Evolutionary conservation across 2,329 filamentous ascomycete species (phyloP), one percentile per base, ranked within the genome.

Genomic region (Fusarium citri): DNA sequence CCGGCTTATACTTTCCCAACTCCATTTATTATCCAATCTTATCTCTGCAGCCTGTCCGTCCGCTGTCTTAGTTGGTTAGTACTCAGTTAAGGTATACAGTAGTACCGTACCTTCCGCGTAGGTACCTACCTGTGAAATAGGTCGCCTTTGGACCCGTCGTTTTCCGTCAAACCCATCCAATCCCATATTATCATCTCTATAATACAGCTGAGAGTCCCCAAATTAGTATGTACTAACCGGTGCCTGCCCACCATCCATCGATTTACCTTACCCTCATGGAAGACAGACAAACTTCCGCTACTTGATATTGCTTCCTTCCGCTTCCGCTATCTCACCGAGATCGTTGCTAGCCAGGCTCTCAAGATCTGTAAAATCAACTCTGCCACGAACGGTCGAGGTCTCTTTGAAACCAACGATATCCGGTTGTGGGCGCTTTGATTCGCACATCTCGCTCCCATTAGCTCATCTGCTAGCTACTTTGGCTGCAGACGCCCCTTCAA

Each of bases 321-420:
- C 58, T 68, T 63, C 26, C 45, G 57, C 47, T 65, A 45, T 34
- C 40, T 42, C 55, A 55, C 54, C 42, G 34, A 64, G 41, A 59
- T 62, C 61, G 43, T 51, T 63, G 57, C 59, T 51, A 55, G 15
- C n/a, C 42, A 26, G 31, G 8, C 40, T n/a, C n/a, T n/a, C 43
- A 37, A 25, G 23, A 22, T 54, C 40, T 45, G 31, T 58, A 59
- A 59, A 47, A 63, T 50, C 65, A 62, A 66, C 66, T 71, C 58
- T 67, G 67, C 67, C 67, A 71, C 59, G 59, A 68, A 55, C 68
- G 54, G 67, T 57, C 47, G 54, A 64, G 54, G 54, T 59, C 43
- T 48, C 58, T 60, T 59, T 68, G 48, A 40, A 57, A 50, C 64
- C 68, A 70, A 71, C 67, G 63, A 56, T 62, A 70, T 69, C 51